Base-by-base conservation (phyloP, 2,329 filamentous ascomycete species). In the Fusarium sarcochroum region DNA sequence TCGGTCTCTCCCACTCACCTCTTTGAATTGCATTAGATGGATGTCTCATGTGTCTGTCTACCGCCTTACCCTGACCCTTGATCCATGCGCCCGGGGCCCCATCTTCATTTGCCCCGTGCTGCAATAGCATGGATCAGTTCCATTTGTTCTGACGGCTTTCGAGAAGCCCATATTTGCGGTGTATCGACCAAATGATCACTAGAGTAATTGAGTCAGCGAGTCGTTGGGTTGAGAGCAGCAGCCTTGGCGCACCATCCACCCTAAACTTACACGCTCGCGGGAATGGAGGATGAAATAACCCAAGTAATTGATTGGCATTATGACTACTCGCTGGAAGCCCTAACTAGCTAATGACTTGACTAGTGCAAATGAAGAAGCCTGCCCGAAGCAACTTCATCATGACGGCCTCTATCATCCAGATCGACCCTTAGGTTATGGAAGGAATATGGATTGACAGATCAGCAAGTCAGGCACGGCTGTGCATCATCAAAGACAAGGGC, bases 101-200 rank as follows among this genome's bases (percentile, higher is more conserved):
- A 58, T 71, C 54, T 66, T 66, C 63, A 53, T 60, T 21, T 69
- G 67, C 69, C 69, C 71, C 67, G 68, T 73, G 61, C 70, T 71
- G 54, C 68, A 64, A 41, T 54, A 59, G 53, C 68, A 73, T 71
- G 61, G 71, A 60, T 67, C 52, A 63, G 21, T 60, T 50, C 47
- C 59, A 67, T 71, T 58, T 65, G 63, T 75, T 76, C 74, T 69
- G 65, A 61, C 46, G 57, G 55, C 53, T 66, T 76, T 76, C 74
- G 67, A 76, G 74, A 76, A 76, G 71, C 54, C 45, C 40, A 45
- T 20, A 27, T 10, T 38, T 54, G 35, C 37, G 27, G 35, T 54
- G 21, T 32, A 21, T 6, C 21, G 13, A 10, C 27, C 27, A 13
- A 11, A 21, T 41, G 20, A 41, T 13, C 23, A 41, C 40, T 11